Evolutionary conservation across 192 early-diverging fungal genomes (phyloP), one percentile per base, ranked within the genome.

Genomic region (Dimargaris cristalligena): DNA sequence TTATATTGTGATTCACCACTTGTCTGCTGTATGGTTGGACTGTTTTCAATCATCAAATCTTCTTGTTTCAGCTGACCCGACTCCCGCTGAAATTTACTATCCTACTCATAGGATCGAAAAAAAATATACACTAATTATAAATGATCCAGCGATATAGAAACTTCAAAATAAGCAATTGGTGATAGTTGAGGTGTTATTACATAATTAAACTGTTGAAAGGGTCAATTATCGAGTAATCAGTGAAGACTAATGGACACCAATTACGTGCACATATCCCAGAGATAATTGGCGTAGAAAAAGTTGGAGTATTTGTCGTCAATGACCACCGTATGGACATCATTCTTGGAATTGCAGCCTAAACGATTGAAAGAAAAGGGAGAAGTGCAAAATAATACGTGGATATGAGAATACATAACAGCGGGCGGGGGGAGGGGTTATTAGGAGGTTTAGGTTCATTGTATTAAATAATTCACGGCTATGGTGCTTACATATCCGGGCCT

Each of bases 231-330:
- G 46, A 22, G 46, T 18, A 47, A 47, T 25, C 46, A 44, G 13
- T 44, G 6, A 3, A 25, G 25, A 6, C 25, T 47, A 6, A 47
- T 47, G 46, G 25, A 47, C 46, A 3, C 46, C 6, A 47, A 31
- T 57, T n/a, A 57, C 33, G 55, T 57, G 26, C 55, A 38, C 35
- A 57, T 38, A 22, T 57, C 55, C 55, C 55, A 57, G 13, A 57
- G 33, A 10, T 38, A 38, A 38, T 57, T 57, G 55, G 55, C 55
- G 23, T 57, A 57, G 20, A 38, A 57, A 26, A 38, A 57, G 20
- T 34, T 23, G 26, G 55, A 57, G 32, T 34, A 34, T 3, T 26
- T 57, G 34, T 38, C 55, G 28, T 57, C 35, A 34, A 57, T 35
- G 22, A 35, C 34, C 35, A 57, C 55, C 30, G 55, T 35, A 35